A percentile compares a stretch with the other conserved stretches of the same genome.
These are phyloP conservation scores for Meyerozyma athensensis DNA, from an alignment of 1,139 yeast genomes.

Conservation along the genomic window DNA sequence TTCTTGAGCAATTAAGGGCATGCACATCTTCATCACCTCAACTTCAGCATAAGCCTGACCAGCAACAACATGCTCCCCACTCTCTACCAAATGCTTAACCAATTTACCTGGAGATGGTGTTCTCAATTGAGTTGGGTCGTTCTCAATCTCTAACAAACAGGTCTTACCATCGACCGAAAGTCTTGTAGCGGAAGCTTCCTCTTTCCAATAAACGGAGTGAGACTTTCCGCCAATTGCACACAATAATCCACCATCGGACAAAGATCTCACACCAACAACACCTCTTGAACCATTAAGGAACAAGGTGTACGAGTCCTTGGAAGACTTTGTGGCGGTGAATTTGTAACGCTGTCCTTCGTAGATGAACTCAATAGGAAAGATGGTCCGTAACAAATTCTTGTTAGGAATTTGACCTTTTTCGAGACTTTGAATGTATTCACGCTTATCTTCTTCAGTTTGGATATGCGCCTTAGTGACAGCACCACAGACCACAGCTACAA, in stretches of 20 bases:
- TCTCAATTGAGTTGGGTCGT: constrained; percentile 96
- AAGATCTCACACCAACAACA: constrained; percentile 78
- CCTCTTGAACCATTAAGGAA: constrained; percentile 91
- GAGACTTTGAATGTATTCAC: constrained; percentile 64
- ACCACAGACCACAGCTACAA: constrained; percentile 91
- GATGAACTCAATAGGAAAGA: constrained; percentile 90
- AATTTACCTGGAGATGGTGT: constrained; percentile 99
- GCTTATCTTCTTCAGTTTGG: constrained; percentile 66
- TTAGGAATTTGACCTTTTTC: constrained; percentile 96
- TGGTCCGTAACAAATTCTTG: constrained; percentile 72
- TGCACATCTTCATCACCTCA: constrained; percentile 98
- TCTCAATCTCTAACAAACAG: constrained; percentile 87
- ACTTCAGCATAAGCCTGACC: constrained; percentile 98
- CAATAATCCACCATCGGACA: constrained; percentile 92
- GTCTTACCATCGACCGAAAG: constrained; percentile 93
- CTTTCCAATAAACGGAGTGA: constrained; percentile 95
- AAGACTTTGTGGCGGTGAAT: constrained; percentile 92
- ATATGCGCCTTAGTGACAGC: constrained; percentile 93
- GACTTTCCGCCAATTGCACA: constrained; percentile 88
- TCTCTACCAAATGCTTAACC: constrained; percentile 87
- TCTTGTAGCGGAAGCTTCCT: constrained; percentile 95
- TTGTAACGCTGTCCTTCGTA: constrained; percentile 91
- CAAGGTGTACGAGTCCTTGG: constrained; percentile 76
- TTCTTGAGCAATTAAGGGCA: constrained; percentile 89
- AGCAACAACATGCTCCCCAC: constrained; percentile 86